Conservation (phyloP, 2,329 filamentous ascomycete genomes). For the Fusarium mangiferae region DNA sequence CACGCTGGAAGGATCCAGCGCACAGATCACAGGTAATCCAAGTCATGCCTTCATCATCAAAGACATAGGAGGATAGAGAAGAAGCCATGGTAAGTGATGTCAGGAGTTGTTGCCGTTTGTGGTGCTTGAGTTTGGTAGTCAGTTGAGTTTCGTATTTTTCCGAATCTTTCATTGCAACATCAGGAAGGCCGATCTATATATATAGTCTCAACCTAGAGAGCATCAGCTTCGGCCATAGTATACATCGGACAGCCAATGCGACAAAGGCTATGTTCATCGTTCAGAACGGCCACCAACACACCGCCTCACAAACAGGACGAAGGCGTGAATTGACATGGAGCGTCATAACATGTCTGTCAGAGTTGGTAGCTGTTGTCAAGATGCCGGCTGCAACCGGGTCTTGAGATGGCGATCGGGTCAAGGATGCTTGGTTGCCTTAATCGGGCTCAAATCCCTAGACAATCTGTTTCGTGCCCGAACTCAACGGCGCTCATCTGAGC, state of each 20-base stretch:
- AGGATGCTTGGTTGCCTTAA: slow-evolving; percentile 33
- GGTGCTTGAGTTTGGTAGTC: not conserved
- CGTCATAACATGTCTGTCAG: slow-evolving; percentile 17
- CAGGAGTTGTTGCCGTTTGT: not conserved
- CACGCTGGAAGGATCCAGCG: slow-evolving; percentile 37
- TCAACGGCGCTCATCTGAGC: slow-evolving; percentile 23
- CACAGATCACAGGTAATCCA: slow-evolving; percentile 43
- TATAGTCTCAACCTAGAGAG: slow-evolving; percentile 27
- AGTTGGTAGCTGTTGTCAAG: slow-evolving; percentile 33
- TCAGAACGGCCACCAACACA: slow-evolving; percentile 19
- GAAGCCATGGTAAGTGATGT: slow-evolving; percentile 17
- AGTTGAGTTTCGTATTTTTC: not conserved
- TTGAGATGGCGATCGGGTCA: slow-evolving; percentile 34
- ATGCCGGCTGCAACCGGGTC: slow-evolving; percentile 31
- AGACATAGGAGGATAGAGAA: slow-evolving; percentile 27
- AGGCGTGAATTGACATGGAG: slow-evolving; percentile 1
- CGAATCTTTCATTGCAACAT: not conserved
- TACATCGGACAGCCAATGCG: slow-evolving; percentile 10
- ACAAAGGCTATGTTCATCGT: slow-evolving; percentile 3
- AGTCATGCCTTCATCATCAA: slow-evolving; percentile 40
- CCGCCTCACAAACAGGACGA: slow-evolving; percentile 19
- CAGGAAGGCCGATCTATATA: slow-evolving; percentile 22
- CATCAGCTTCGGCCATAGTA: not conserved
- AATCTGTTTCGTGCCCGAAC: slow-evolving; percentile 9
- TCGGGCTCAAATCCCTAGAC: slow-evolving; percentile 18